Percentiles rank a stretch among this genome's conserved stretches.
These are phyloP conservation scores for Penicillium cataractarum DNA, from an alignment of 495 filamentous ascomycete genomes.

Conservation along the genomic window DNA sequence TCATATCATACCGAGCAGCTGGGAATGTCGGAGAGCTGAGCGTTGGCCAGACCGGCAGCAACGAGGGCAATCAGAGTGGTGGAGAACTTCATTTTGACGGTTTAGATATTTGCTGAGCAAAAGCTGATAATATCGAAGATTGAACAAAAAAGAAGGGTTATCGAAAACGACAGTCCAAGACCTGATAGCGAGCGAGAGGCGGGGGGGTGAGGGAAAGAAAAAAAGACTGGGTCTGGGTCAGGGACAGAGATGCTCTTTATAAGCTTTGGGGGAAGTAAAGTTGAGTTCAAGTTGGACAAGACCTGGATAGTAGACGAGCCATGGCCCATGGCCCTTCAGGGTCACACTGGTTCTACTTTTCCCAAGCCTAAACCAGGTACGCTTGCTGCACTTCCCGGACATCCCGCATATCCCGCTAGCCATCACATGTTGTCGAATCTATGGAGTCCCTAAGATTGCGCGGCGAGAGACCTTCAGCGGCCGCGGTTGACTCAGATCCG, in stretches of 20 bases:
- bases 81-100: slow-evolving; percentile 47
- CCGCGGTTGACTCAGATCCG: slow-evolving; percentile 29
- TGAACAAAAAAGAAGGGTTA: slow-evolving; percentile 5
- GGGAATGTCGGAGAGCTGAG: slow-evolving; percentile 47
- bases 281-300: not conserved
- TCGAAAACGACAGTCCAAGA: slow-evolving; percentile 33
- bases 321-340: slow-evolving; percentile 3
- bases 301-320: not conserved
- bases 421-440: slow-evolving; percentile 29
- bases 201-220: slow-evolving; percentile 9
- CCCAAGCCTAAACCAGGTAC: not conserved
- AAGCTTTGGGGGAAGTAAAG: slow-evolving; percentile 20
- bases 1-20: slow-evolving; percentile 44
- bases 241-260: slow-evolving; percentile 24
- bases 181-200: slow-evolving; percentile 27
- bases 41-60: slow-evolving; percentile 40
- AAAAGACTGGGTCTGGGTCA: slow-evolving; percentile 8
- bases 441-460: not conserved
- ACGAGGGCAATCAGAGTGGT: slow-evolving; percentile 38
- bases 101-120: slow-evolving; percentile 3
- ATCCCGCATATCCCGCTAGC: slow-evolving; percentile 1
- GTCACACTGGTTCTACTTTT: slow-evolving; percentile 21
- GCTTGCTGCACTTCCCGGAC: too few species aligned
- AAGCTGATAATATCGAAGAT: slow-evolving; percentile 3
- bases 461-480: slow-evolving; percentile 7